Evolutionary conservation across 2,329 filamentous ascomycete species (phyloP), one percentile per base, ranked within the genome.

Genomic region (Trichoderma asperellum): DNA sequence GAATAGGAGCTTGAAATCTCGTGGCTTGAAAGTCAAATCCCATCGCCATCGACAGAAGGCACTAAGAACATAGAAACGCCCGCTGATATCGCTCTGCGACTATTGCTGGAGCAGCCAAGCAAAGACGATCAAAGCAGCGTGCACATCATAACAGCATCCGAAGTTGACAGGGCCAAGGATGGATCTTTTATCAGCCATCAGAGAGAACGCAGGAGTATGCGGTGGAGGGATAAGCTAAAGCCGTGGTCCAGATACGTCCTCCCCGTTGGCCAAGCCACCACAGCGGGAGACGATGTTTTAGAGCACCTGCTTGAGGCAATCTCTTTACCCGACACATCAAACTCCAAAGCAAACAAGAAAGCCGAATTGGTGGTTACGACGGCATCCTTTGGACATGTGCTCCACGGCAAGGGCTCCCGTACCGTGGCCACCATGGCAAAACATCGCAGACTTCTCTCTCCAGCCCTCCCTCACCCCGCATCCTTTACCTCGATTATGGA

Each of bases 331-430:
- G 34, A 7, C 4, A 5, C 24, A 4, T 14, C 24, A n/a, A 16
- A n/a, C 18, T 29, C 24, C 16, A 40, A 18, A 18, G n/a, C 2
- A 1, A 34, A 16, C 1, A 29, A 34, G 12, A 53, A 34, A 24
- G 10, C 6, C 27, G 66, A 60, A 18, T 16, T 29, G 5, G 21
- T 10, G 6, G 81, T 83, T 1, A 76, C 74, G 2, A 76, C 74
- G 2, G 85, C 85, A 12, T 78, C 80, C 2, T 88, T 88, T 72
- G 87, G 87, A 21, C 83, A 86, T 65, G 71, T 88, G 40, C 80
- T 88, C 0, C 83, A 84, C 70, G 60, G 66, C 6, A 63, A 72
- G 27, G 74, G 77, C 43, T 60, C 69, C 27, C 27, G 29, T 8
- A 55, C 57, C 24, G 29, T n/a, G 18, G 43, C 60, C 37, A 68